Evolutionary conservation across 768 basidiomycete species (phyloP).

Genomic region (Collybia mongolica): DNA sequence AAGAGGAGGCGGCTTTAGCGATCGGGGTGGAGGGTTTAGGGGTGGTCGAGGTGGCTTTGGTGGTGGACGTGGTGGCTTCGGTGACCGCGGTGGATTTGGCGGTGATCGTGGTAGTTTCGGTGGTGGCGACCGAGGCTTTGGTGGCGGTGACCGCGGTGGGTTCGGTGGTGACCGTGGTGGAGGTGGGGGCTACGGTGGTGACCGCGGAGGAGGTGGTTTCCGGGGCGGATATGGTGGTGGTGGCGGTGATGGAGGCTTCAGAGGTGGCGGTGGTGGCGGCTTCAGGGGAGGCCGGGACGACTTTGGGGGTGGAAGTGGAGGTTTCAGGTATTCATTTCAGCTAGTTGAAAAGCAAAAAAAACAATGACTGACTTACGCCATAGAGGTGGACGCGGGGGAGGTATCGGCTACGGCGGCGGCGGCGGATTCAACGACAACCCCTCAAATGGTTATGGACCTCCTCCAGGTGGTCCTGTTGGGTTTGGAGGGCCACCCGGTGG

Average conservation of each 20-base stretch:
- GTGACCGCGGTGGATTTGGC: conserved; percentile 43
- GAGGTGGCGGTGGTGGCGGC: conserved; percentile 35
- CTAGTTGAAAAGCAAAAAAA: too few species aligned
- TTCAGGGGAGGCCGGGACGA: conserved; percentile 38
- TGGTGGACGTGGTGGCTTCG: conserved; percentile 34
- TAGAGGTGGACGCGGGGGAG: conserved; percentile 67
- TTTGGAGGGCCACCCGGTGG: conserved; percentile 43
- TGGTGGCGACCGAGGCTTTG: conserved; percentile 44
- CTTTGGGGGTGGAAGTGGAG: conserved; percentile 31
- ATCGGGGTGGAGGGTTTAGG: conserved; percentile 23
- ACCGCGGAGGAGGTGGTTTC: conserved; percentile 39
- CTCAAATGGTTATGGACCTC: conserved; percentile 49
- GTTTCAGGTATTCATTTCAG: conserved; percentile 44
- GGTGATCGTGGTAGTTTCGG: conserved; percentile 40
- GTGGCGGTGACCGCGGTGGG: conserved; percentile 37
- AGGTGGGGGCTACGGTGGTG: conserved; percentile 32
- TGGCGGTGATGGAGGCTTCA: conserved; percentile 40
- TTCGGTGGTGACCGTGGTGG: conserved; percentile 26
- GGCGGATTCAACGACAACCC: conserved; percentile 56
- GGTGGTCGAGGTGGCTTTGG: conserved; percentile 23
- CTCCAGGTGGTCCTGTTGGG: conserved; percentile 27
- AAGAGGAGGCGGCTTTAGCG: conserved; percentile 34
- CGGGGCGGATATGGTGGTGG: conserved; percentile 40
- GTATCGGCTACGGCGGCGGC: conserved; percentile 67
- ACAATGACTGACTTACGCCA: conserved; percentile 6